Base-by-base conservation (phyloP, 169 alveolate species). In the Pseudocohnilembus persalinus region DNA sequence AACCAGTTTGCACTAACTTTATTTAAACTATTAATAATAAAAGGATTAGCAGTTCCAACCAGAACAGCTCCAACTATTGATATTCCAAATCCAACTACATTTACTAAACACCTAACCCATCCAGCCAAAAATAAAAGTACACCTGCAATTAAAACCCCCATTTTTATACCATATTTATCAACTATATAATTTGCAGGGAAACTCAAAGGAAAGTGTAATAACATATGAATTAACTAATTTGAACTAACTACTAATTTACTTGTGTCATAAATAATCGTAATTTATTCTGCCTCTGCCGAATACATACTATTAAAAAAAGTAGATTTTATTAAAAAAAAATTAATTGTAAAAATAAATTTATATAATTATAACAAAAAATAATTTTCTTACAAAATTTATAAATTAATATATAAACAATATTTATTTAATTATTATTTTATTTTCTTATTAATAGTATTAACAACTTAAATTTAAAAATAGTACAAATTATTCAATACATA, bases 31-130 rank as follows among this genome's bases (percentile, higher is more conserved):
- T 79, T 79, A 49, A 79, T 79, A 63, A 79, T 33, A 63, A 79
- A 79, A 29, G 84, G 84, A 79, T 79, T 79, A n/a, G 84, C 84
- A 27, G 75, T 34, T 25, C 84, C 84, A 29, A 79, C 84, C 1
- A 34, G 29, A 32, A 79, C 30, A n/a, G 35, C 26, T 15, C 84
- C 84, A 15, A 79, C 29, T 28, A 79, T 79, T 11, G 84, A 68
- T 11, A 49, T 34, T 20, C 64, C 49, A 63, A 49, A 49, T 11
- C 84, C 68, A 49, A 4, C 64, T 11, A 34, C 29, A 63, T 79
- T 79, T 15, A 79, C 76, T 0, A 79, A 30, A 31, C 84, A 79
- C 30, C 76, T 79, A 11, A 79, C 30, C 84, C 84, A 79, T 28
- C 84, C 29, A 0, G 76, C 84, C n/a, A 49, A 33, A 29, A 79